Conservation (phyloP, 2,329 filamentous ascomycete species). For the Leptographium procerum region DNA sequence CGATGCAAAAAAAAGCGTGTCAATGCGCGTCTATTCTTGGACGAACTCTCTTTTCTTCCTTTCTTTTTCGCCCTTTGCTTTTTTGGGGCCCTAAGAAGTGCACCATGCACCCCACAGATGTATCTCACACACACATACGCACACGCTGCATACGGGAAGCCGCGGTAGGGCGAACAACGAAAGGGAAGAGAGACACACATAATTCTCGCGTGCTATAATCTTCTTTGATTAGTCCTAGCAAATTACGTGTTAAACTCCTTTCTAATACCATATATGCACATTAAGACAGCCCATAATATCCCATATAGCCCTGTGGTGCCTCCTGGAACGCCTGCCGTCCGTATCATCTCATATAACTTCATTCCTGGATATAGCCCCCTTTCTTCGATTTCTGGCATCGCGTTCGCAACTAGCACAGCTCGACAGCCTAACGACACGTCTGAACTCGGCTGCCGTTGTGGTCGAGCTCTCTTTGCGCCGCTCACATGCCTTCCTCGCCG, state of each 20-base stretch:
- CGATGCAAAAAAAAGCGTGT: neutral
- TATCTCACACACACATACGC: neutral
- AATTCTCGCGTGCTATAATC: too few species aligned
- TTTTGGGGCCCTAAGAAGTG: too few species aligned
- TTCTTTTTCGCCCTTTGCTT: neutral
- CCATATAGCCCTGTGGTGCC: neutral
- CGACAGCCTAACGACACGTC: too few species aligned
- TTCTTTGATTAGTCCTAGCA: neutral
- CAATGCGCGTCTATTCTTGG: neutral
- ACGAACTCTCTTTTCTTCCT: neutral
- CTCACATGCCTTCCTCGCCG: slow-evolving; percentile 18
- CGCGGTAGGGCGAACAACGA: neutral
- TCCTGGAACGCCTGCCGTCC: neutral
- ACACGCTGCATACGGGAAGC: too few species aligned
- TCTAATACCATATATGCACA: neutral
- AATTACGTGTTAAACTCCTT: neutral
- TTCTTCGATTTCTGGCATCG: neutral
- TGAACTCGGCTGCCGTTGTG: slow-evolving; percentile 6
- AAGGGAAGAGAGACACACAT: neutral
- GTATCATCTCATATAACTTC: slow-evolving; percentile 16
- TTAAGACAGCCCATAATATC: slow-evolving; percentile 3
- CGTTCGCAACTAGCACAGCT: neutral
- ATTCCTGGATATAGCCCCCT: slow-evolving; percentile 10
- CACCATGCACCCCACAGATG: neutral
- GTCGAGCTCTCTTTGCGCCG: slow-evolving; percentile 12